These are phyloP conservation scores for Phialophora tarda DNA, from an alignment of 2,329 filamentous ascomycete species.

Conservation along the genomic window DNA sequence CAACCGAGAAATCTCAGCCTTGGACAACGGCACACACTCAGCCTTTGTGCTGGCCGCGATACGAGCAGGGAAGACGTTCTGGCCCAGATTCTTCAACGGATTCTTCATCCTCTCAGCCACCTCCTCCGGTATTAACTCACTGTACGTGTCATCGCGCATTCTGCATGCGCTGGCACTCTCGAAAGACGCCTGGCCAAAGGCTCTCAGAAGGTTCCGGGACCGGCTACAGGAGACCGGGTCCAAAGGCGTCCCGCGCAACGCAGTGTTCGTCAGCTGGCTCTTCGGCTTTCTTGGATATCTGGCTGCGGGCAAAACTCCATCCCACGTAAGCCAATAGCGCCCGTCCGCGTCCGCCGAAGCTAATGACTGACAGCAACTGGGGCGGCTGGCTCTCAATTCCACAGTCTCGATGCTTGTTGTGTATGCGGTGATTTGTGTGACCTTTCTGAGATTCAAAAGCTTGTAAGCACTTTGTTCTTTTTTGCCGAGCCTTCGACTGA, in stretches of 20 bases:
- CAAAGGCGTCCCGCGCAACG: slow-evolving; percentile 48
- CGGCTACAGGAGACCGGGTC: slow-evolving; percentile 47
- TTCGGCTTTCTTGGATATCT: slow-evolving; percentile 45
- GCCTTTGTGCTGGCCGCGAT: slow-evolving; percentile 52
- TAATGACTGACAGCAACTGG: slow-evolving; percentile 7
- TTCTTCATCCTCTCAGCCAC: slow-evolving; percentile 55
- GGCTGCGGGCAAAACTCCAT: slow-evolving; percentile 7
- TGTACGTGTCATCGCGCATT: slow-evolving; percentile 52
- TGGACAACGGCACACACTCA: slow-evolving; percentile 46
- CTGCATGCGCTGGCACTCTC: slow-evolving; percentile 51
- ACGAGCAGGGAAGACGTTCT: slow-evolving; percentile 46
- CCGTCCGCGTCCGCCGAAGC: background rate
- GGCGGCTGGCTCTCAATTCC: slow-evolving; percentile 13
- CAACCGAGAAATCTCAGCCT: slow-evolving; percentile 36
- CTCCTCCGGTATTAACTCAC: slow-evolving; percentile 50
- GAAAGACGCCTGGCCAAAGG: slow-evolving; percentile 11
- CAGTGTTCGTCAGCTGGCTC: slow-evolving; percentile 47
- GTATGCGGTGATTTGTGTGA: slow-evolving; percentile 13
- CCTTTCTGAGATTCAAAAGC: slow-evolving; percentile 12
- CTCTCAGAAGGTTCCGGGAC: slow-evolving; percentile 34
- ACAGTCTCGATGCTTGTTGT: slow-evolving; percentile 16
- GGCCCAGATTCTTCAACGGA: slow-evolving; percentile 53
- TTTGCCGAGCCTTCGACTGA: background rate
- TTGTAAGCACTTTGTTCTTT: background rate
- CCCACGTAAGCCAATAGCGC: background rate